These are phyloP conservation scores for Cornus suecica DNA, from an alignment of 148 eudicot species.

Conservation along the genomic window DNA sequence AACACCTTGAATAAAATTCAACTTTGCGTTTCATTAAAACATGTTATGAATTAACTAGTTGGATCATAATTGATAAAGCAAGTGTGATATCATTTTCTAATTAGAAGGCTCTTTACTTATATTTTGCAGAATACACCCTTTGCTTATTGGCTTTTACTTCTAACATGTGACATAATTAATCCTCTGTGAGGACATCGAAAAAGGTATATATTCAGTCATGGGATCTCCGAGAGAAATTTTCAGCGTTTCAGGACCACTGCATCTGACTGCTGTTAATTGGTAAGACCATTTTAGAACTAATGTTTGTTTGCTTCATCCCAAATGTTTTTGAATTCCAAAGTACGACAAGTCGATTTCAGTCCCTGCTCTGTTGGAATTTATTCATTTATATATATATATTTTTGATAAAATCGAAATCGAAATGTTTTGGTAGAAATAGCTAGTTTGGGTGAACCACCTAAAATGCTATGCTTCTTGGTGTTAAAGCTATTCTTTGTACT, in stretches of 20 bases:
- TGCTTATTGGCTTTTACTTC: neutral
- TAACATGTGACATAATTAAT: slow-evolving; percentile 4
- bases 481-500: neutral
- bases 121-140: neutral
- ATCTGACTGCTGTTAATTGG: slow-evolving; percentile 49
- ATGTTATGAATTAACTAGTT: neutral
- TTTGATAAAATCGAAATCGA: too few relatives aligned
- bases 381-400: too few relatives aligned
- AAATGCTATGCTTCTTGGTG: neutral
- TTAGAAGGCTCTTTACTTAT: neutral
- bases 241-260: slow-evolving; percentile 38
- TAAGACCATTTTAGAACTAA: slow-evolving; percentile 11
- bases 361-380: too few relatives aligned
- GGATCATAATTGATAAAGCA: neutral
- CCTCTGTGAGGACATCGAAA: slow-evolving; percentile 10
- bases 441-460: too few relatives aligned
- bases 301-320: neutral
- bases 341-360: neutral
- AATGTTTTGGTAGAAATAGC: too few relatives aligned
- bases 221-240: slow-evolving; percentile 38
- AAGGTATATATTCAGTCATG: slow-evolving; percentile 4
- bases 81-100: neutral
- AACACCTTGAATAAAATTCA: neutral
- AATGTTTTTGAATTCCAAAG: neutral
- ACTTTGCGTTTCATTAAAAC: neutral